Evolutionary conservation across 75 land plant species (phyloP), one percentile per base, ranked within the genome.

Genomic region (Selaginella tamariscina): DNA sequence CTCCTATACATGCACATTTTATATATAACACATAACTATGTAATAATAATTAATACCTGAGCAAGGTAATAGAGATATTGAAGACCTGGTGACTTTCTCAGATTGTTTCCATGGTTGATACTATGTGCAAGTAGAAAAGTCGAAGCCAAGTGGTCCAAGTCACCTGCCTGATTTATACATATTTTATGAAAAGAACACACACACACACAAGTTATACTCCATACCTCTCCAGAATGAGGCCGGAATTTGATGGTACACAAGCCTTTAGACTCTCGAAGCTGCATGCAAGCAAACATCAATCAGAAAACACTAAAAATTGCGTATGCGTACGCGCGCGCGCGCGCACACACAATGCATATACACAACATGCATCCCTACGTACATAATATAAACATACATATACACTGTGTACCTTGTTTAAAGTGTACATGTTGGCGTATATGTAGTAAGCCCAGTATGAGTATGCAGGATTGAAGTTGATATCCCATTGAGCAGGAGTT

Each of bases 381-480:
- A n/a, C n/a, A n/a, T n/a, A n/a, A n/a, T n/a, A 39, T 39, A 15
- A 39, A 39, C 49, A 5, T 5, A 5, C 15, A 5, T 39, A 5
- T 5, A 39, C 5, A 39, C 11, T 59, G 2, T 59, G 9, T 59
- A 59, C 62, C 62, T 59, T 59, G 26, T 59, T 59, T 21, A 59
- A 26, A 21, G 62, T 59, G 62, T 59, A 59, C 26, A 59, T 23
- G 26, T 59, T 59, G 62, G 62, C 62, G 26, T 59, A 59, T 9
- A 59, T 59, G 62, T 59, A 59, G 62, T 59, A 59, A 2, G 62
- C 62, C 62, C 62, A 59, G 21, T 59, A 59, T n/a, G 62, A 21
- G 26, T 59, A 59, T 5, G 62, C 62, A 5, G 62, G 62, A 59
- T 59, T 59, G 21, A 23, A 26, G 26, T 59, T 27, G 26, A 59